Evolutionary conservation across 1,139 yeast genomes (phyloP).

Genomic region (Yamadazyma pseudoaaseri): DNA sequence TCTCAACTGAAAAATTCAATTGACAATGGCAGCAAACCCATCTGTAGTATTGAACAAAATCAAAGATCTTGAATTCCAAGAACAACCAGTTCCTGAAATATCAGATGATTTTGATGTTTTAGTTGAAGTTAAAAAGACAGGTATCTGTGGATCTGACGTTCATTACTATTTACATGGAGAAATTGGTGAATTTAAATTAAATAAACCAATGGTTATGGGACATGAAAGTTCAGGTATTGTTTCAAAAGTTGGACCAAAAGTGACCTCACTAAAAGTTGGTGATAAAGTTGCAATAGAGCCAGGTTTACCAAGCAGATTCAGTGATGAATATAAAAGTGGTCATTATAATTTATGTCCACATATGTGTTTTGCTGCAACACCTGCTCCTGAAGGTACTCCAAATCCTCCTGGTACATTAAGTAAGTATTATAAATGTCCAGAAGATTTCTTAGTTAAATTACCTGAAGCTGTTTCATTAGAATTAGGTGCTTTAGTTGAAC

Average conservation of each 20-base stretch:
- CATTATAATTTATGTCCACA: conserved; percentile 79
- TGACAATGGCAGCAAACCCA: conserved; percentile 43
- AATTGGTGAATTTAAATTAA: conserved; percentile 72
- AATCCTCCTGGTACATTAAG: conserved; percentile 70
- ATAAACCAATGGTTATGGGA: conserved; percentile 69
- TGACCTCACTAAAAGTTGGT: conserved; percentile 60
- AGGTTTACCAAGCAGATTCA: conserved; percentile 73
- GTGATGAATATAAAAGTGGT: conserved; percentile 75
- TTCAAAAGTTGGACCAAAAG: conserved; percentile 61
- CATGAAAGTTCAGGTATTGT: conserved; percentile 78
- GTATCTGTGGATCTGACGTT: conserved; percentile 87
- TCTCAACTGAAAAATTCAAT: conserved; percentile 1
- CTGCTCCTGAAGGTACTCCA: conserved; percentile 41
- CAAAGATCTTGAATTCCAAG: conserved; percentile 64
- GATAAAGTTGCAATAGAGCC: conserved; percentile 81
- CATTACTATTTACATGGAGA: conserved; percentile 80
- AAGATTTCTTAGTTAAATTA: conserved; percentile 76
- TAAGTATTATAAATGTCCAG: conserved; percentile 73
- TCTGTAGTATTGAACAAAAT: conserved; percentile 68
- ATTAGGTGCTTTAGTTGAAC: conserved; percentile 89
- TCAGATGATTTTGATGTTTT: conserved; percentile 67
- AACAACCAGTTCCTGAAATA: conserved; percentile 63
- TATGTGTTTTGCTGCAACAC: conserved; percentile 88
- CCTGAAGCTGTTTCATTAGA: conserved; percentile 78
- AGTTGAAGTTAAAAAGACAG: conserved; percentile 72